A percentile compares a stretch with the other conserved stretches of the same genome.
Evolutionary conservation across 352 stramenopile genomes (phyloP).

Genomic region (Achlya hypogyna): DNA sequence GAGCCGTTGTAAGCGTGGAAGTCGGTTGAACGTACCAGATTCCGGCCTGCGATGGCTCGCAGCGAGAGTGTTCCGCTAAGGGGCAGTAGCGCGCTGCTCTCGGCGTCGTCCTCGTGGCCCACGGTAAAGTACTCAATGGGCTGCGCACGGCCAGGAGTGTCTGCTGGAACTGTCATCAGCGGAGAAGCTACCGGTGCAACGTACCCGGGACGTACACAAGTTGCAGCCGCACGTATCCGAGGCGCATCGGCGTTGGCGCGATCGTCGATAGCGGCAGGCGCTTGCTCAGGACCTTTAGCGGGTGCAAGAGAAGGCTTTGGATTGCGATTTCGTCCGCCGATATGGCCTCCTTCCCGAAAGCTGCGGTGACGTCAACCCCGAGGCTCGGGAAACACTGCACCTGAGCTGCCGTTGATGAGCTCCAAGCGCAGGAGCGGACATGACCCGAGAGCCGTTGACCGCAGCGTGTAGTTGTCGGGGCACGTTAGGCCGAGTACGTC

Average conservation of each 20-base stretch:
- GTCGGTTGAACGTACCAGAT: constrained; percentile 21
- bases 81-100: background rate
- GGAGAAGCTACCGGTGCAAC: background rate
- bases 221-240: background rate
- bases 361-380: background rate
- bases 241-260: background rate
- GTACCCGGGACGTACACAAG: background rate
- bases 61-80: constrained; percentile 30
- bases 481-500: background rate
- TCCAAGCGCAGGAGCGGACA: constrained; percentile 35
- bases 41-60: constrained; percentile 34
- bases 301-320: background rate
- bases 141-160: too few species aligned
- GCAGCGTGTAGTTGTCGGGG: constrained; percentile 6
- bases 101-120: background rate
- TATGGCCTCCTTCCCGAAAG: constrained; percentile 18
- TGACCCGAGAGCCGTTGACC: constrained; percentile 17
- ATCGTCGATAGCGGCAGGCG: constrained; percentile 13
- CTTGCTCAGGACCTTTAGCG: constrained; percentile 2
- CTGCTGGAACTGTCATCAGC: background rate
- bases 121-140: background rate
- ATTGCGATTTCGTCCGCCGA: constrained; percentile 7
- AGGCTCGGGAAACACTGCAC: background rate
- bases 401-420: constrained; percentile 21
- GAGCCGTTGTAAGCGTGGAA: background rate